Percentiles rank a stretch among this genome's conserved stretches.
These are phyloP conservation scores for Xerocomellus amylosporus DNA, from an alignment of 768 basidiomycete species.

Conservation along the genomic window DNA sequence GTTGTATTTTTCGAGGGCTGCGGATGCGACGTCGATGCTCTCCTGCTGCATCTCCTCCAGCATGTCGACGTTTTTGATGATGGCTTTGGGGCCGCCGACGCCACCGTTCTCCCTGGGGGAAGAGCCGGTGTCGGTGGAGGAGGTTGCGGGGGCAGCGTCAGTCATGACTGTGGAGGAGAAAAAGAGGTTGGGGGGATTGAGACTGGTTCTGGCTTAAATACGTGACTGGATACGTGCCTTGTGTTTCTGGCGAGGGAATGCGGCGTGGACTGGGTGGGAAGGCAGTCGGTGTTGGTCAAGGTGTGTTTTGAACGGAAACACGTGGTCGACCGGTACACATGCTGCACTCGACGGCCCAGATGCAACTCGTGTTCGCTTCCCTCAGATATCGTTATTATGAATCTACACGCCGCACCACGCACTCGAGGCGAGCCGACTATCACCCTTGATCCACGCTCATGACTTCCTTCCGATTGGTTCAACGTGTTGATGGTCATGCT, in stretches of 20 bases:
- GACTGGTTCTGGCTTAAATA: constrained; percentile 27
- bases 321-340: constrained; percentile 8
- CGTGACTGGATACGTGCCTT: constrained; percentile 22
- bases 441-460: background rate
- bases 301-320: constrained; percentile 20
- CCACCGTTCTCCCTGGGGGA: constrained; percentile 38
- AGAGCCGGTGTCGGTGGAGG: constrained; percentile 53
- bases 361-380: constrained; percentile 2
- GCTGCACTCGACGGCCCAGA: constrained; percentile 1
- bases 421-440: background rate
- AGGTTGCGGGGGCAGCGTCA: constrained; percentile 58
- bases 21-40: constrained; percentile 81
- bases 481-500: background rate
- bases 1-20: constrained; percentile 85
- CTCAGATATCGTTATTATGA: background rate
- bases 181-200: background rate
- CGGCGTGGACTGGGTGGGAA: constrained; percentile 15
- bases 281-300: constrained; percentile 10
- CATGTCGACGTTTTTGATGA: constrained; percentile 98
- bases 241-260: constrained; percentile 22
- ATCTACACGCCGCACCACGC: constrained; percentile 3
- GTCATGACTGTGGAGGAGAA: constrained; percentile 39
- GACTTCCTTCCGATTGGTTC: background rate
- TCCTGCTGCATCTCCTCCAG: constrained; percentile 95
- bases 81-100: constrained; percentile 63